phyloP scores from a whole-genome alignment of 2,329 filamentous ascomycete genomes.

The Ceratocystis destructans region DNA sequence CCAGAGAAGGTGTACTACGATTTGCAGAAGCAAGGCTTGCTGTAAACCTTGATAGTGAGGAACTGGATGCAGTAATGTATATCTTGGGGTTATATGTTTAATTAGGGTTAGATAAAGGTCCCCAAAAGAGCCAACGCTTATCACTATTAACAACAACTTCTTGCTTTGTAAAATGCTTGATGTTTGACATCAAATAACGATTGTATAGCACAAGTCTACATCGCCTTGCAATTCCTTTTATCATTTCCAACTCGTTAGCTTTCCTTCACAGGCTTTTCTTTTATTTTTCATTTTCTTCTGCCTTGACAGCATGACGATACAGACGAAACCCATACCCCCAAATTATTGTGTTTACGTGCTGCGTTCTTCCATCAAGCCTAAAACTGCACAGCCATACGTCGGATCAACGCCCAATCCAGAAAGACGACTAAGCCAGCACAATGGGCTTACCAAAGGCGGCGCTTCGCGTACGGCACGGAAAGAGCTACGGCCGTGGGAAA shows the following conservation, averaged over 20 bases:
- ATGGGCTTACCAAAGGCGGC: slow-evolving; percentile 69
- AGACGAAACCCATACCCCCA: slow-evolving; percentile 55
- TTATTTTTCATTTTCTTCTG: neutral
- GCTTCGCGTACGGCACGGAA: slow-evolving; percentile 59
- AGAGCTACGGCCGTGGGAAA: slow-evolving; percentile 73
- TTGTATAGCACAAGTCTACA: neutral
- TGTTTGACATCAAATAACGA: neutral
- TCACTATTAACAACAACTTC: neutral
- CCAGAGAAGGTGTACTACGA: slow-evolving; percentile 97
- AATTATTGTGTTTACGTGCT: slow-evolving; percentile 91
- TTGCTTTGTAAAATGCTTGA: neutral
- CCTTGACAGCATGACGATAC: slow-evolving; percentile 28
- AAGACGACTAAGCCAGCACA: slow-evolving; percentile 78
- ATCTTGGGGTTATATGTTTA: slow-evolving; percentile 1
- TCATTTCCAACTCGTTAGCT: too few relatives aligned
- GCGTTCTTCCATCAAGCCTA: slow-evolving; percentile 61
- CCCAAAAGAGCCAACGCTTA: neutral
- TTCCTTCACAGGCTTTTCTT: neutral
- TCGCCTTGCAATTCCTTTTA: neutral
- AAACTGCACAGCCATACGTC: slow-evolving; percentile 55
- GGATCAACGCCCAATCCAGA: slow-evolving; percentile 84
- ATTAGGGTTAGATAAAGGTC: slow-evolving; percentile 11
- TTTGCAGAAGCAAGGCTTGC: slow-evolving; percentile 77
- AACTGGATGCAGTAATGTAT: slow-evolving; percentile 9
- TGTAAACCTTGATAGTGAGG: slow-evolving; percentile 34